A percentile compares a stretch with the other conserved stretches of the same genome.
Evolutionary conservation across 2,329 filamentous ascomycete genomes (phyloP).

Genomic region (Calonectria multiphialidica): DNA sequence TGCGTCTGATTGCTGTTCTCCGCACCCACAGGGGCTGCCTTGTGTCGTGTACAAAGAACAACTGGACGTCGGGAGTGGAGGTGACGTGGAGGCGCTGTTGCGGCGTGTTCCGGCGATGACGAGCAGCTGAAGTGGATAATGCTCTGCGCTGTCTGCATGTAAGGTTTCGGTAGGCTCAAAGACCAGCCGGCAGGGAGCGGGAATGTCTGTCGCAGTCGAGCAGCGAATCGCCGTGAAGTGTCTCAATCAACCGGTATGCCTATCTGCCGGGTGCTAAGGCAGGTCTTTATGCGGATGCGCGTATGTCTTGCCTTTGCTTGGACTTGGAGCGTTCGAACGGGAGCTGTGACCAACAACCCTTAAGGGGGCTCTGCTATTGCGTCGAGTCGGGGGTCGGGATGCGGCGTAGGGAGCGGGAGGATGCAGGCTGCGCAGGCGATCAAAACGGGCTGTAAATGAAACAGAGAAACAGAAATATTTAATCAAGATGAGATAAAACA

Average conservation of each 20-base stretch:
- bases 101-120: conserved; percentile 14
- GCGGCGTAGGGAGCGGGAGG: not conserved
- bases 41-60: not conserved
- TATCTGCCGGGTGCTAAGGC: conserved; percentile 4
- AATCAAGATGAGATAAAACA: not conserved
- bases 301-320: not conserved
- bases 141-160: not conserved
- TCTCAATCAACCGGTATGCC: not conserved
- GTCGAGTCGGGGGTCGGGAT: not conserved
- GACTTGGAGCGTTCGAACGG: not conserved
- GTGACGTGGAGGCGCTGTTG: conserved; percentile 18
- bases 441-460: conserved; percentile 2
- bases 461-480: not conserved
- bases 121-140: conserved; percentile 10
- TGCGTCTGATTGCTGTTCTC: not conserved
- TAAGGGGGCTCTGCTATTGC: conserved; percentile 10
- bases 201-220: not conserved
- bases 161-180: conserved; percentile 7
- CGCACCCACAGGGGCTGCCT: not conserved
- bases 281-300: conserved; percentile 1
- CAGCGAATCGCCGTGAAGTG: conserved; percentile 1
- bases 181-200: conserved; percentile 1
- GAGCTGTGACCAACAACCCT: conserved; percentile 8
- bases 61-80: conserved; percentile 2
- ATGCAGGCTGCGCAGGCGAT: not conserved